phyloP scores from a whole-genome alignment of 1,284 basidiomycete species.

The Cutaneotrichosporon mucoides region DNA sequence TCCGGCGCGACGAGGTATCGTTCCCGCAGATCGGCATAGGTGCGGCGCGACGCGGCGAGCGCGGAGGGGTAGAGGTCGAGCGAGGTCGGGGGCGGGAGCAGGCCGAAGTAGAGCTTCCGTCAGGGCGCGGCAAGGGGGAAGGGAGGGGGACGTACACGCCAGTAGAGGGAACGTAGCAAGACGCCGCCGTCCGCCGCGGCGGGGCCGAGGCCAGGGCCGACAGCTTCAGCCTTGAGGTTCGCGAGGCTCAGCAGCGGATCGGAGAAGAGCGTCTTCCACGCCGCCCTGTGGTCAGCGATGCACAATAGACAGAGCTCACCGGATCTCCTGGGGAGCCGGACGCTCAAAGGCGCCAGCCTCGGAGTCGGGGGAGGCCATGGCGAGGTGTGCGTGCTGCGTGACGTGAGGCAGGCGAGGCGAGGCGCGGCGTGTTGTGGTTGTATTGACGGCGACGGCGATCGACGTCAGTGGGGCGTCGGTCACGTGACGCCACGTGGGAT shows the following conservation, averaged over 20 bases:
- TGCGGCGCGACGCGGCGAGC: constrained; percentile 26
- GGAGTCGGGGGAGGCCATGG: neutral
- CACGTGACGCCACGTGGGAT: too few species aligned
- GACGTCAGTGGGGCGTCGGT: too few species aligned
- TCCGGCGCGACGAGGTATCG: constrained; percentile 51
- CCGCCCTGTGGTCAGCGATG: constrained; percentile 19
- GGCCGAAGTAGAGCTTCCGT: constrained; percentile 44
- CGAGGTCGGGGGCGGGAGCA: constrained; percentile 45
- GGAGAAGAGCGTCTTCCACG: constrained; percentile 39
- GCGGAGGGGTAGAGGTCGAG: constrained; percentile 36
- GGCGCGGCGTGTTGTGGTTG: too few species aligned
- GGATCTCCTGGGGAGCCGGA: neutral
- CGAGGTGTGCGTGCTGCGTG: too few species aligned
- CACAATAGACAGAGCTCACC: neutral
- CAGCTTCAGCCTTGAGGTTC: constrained; percentile 33
- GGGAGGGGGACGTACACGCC: constrained; percentile 39
- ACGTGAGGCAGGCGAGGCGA: too few species aligned
- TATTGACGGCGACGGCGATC: too few species aligned
- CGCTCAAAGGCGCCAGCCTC: neutral
- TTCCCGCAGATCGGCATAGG: constrained; percentile 44
- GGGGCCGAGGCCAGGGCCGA: constrained; percentile 36
- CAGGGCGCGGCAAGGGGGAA: neutral
- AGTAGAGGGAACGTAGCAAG: constrained; percentile 45
- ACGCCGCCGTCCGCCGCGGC: constrained; percentile 35
- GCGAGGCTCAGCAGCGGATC: constrained; percentile 46